Base-by-base conservation (phyloP, 805 yeast genomes). In the Zygotorulaspora danielsina region DNA sequence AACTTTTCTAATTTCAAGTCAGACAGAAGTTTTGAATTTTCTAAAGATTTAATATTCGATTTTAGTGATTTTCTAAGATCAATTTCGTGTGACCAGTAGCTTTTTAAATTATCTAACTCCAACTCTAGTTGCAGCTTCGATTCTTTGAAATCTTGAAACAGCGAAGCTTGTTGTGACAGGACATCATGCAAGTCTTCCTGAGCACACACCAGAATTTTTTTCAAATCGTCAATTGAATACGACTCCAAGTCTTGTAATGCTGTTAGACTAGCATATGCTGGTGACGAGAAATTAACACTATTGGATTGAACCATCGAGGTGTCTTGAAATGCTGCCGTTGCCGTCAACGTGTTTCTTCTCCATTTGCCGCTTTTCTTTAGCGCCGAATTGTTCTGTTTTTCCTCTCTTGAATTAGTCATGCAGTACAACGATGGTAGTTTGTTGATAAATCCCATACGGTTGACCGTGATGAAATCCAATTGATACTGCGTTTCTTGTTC, bases 121-220 rank as follows among this genome's bases (percentile, higher is more conserved):
- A 55, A 35, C 31, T 51, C 48, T 29, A 60, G 35, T 33, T 55
- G 57, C 26, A 49, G n/a, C 38, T 54, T 53, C 1, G 59, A 47
- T 25, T 58, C 64, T 31, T 50, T 48, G 36, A 60, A 61, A 38
- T 61, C 63, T 28, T 55, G 54, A 16, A 54, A 41, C 3, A 51
- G 28, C 5, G 54, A 47, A 3, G 50, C 24, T 29, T 57, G 56
- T 31, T 58, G 62, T 11, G 50, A 44, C 8, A 60, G 39, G 3
- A 60, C 59, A n/a, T 58, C 59, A 39, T 59, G 66, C 40, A 60
- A 36, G 39, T 60, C 64, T 38, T 59, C 64, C 38, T 60, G 65
- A 1, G 63, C 52, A 38, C 61, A 57, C 4, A 57, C 54, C 28
- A 61, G 39, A 15, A 60, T 57, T 26, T 51, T 55, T 29, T 61